Conservation (phyloP, 73 alveolate genomes). For the Tetrahymena borealis region DNA sequence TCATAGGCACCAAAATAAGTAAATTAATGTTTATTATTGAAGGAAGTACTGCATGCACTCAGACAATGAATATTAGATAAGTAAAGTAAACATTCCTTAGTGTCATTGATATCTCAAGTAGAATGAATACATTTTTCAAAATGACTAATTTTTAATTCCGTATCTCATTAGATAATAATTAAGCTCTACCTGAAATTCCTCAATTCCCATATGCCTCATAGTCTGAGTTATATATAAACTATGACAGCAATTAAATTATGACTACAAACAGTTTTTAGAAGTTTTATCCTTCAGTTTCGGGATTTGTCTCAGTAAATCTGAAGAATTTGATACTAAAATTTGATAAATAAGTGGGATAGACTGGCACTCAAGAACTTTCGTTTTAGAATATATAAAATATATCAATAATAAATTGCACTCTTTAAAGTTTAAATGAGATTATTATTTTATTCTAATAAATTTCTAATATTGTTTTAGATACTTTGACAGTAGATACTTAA, state of each 20-base stretch:
- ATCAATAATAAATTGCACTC: not conserved
- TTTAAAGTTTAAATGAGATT: not conserved
- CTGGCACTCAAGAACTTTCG: not conserved
- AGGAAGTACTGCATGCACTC: not conserved
- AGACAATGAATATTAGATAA: not conserved
- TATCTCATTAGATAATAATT: not conserved
- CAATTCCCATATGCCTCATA: not conserved
- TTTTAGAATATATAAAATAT: not conserved
- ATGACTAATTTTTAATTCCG: not conserved
- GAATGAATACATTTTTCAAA: not conserved
- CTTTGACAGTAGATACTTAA: not conserved
- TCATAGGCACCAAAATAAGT: not conserved
- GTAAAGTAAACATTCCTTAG: not conserved
- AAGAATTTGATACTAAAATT: not conserved
- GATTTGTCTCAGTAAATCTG: not conserved
- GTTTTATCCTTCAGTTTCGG: not conserved
- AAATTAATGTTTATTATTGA: not conserved
- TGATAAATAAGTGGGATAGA: not conserved
- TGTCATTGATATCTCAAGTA: not conserved
- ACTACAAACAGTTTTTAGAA: not conserved
- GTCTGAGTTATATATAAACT: not conserved
- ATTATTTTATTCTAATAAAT: not conserved
- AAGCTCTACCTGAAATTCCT: not conserved
- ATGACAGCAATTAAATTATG: not conserved
- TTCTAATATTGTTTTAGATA: not conserved